Conservation (phyloP, 768 basidiomycete genomes). For the Hericium erinaceus region DNA sequence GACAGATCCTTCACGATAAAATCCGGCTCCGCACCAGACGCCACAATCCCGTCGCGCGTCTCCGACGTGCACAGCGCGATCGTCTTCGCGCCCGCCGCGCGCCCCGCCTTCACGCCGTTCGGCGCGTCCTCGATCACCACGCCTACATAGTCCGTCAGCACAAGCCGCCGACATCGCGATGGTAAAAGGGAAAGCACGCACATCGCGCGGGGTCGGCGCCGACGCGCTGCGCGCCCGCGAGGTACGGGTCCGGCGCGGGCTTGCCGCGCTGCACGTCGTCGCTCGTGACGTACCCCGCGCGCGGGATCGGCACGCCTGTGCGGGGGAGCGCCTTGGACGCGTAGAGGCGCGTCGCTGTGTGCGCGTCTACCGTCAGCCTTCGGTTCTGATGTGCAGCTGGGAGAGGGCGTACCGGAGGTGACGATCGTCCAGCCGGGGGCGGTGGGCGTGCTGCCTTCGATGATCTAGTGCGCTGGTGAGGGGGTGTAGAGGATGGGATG, state of each 20-base stretch:
- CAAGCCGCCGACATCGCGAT: background rate
- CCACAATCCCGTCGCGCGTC: conserved; percentile 39
- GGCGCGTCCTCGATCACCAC: conserved; percentile 89
- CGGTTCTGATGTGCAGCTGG: conserved; percentile 49
- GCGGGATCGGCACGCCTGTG: conserved; percentile 51
- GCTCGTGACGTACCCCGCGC: conserved; percentile 59
- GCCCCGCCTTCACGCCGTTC: conserved; percentile 68
- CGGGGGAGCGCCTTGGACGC: conserved; percentile 57
- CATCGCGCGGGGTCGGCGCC: conserved; percentile 50
- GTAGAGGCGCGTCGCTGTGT: conserved; percentile 68
- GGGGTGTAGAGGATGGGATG: background rate
- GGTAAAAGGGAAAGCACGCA: conserved; percentile 19
- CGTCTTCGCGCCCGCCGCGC: conserved; percentile 64
- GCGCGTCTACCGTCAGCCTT: conserved; percentile 35
- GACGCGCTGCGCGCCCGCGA: conserved; percentile 60
- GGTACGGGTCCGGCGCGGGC: conserved; percentile 84
- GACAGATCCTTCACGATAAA: conserved; percentile 64
- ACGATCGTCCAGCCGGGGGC: conserved; percentile 70
- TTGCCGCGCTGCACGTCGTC: conserved; percentile 67
- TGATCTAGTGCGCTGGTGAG: conserved; percentile 9
- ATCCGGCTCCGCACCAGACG: conserved; percentile 47
- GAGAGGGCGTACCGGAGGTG: conserved; percentile 79
- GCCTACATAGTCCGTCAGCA: conserved; percentile 31
- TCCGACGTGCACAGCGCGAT: conserved; percentile 85
- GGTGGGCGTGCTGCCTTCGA: conserved; percentile 12